A percentile compares a stretch with the other conserved stretches of the same genome.
phyloP scores from a whole-genome alignment of 2,329 filamentous ascomycete genomes.

The Alternaria gansuensis region DNA sequence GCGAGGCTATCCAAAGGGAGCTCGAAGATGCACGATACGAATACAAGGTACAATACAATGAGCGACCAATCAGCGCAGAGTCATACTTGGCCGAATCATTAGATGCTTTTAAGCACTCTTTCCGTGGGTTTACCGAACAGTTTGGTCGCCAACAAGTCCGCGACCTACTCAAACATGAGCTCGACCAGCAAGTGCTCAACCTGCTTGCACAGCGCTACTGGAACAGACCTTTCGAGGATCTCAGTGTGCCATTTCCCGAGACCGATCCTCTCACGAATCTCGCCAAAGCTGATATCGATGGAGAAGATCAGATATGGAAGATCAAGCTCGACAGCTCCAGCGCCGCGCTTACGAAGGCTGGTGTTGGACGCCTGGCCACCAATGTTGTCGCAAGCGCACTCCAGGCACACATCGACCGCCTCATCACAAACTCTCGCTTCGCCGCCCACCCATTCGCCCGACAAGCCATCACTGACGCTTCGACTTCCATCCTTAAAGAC shows the following conservation, averaged over 20 bases:
- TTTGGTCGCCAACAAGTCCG: constrained; percentile 92
- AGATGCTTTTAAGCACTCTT: constrained; percentile 96
- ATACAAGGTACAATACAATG: constrained; percentile 99
- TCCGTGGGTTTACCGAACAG: constrained; percentile 88
- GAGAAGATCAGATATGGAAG: constrained; percentile 86
- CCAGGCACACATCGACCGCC: constrained; percentile 79
- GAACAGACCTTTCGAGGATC: constrained; percentile 92
- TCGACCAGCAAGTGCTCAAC: constrained; percentile 95
- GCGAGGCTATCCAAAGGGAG: constrained; percentile 91
- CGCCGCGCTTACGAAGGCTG: constrained; percentile 89
- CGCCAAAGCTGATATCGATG: constrained; percentile 77
- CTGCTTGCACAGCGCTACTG: constrained; percentile 93
- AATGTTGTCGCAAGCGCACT: constrained; percentile 90
- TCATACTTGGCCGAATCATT: constrained; percentile 95
- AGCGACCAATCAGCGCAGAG: constrained; percentile 91
- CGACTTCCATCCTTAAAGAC: constrained; percentile 88
- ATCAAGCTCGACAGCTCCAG: constrained; percentile 92
- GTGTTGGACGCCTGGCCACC: constrained; percentile 90
- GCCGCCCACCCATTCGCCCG: constrained; percentile 89
- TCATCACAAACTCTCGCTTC: constrained; percentile 85
- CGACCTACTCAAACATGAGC: constrained; percentile 85
- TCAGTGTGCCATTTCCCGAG: constrained; percentile 72
- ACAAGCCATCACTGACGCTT: constrained; percentile 90
- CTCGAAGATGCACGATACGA: constrained; percentile 97
- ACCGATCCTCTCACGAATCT: constrained; percentile 78